Conservation (phyloP, 106 monocot species). For the Posidonia australis region DNA sequence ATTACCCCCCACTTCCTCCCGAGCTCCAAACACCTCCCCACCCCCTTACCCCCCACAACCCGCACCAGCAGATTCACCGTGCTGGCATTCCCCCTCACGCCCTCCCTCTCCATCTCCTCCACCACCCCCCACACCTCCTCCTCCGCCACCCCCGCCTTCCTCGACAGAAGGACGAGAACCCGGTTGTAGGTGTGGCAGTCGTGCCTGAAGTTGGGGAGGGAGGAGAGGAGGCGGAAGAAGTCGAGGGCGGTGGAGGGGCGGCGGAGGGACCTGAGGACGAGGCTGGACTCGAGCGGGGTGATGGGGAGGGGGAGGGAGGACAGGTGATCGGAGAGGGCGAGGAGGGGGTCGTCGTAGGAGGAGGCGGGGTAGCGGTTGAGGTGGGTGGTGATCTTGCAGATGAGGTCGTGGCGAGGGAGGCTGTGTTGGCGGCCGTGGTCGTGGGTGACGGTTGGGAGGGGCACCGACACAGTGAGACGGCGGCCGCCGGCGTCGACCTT, state of each 20-base stretch:
- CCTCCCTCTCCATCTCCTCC: constrained; percentile 65
- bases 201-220: constrained; percentile 55
- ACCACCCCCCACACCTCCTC: constrained; percentile 27
- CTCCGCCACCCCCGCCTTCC: constrained; percentile 6
- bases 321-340: constrained; percentile 71
- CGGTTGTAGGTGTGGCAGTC: constrained; percentile 93
- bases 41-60: constrained; percentile 27
- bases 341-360: constrained; percentile 32
- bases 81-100: constrained; percentile 64
- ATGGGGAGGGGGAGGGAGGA: constrained; percentile 42
- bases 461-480: constrained; percentile 42
- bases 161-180: constrained; percentile 36
- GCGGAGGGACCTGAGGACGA: constrained; percentile 57
- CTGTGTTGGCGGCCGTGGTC: constrained; percentile 42
- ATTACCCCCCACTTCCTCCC: constrained; percentile 59
- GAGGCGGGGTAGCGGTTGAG: constrained; percentile 24
- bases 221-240: constrained; percentile 63
- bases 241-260: constrained; percentile 10
- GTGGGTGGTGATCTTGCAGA: constrained; percentile 54
- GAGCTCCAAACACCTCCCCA: constrained; percentile 57
- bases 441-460: constrained; percentile 23
- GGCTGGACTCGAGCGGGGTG: constrained; percentile 61
- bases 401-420: constrained; percentile 72
- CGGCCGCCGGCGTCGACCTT: constrained; percentile 35
- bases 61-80: constrained; percentile 81